These are phyloP conservation scores for Penicillium waksmanii DNA, from an alignment of 495 filamentous ascomycete genomes.

Conservation along the genomic window DNA sequence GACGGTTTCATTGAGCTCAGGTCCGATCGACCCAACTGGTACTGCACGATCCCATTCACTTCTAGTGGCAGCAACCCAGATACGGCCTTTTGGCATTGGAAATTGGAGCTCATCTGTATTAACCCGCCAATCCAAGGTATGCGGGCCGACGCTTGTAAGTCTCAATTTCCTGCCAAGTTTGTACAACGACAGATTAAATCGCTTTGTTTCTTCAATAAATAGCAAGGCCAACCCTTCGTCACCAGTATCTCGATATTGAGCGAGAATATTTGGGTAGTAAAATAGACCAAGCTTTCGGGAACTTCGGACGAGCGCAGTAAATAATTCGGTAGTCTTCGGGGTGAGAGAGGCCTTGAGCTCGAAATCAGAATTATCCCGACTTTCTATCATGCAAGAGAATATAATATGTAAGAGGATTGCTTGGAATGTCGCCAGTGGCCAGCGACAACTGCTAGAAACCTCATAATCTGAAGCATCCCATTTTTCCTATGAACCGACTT, in stretches of 20 bases:
- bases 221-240: constrained; percentile 26
- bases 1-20: neutral
- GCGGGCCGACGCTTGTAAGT: neutral
- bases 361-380: constrained; percentile 7
- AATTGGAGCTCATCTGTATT: constrained; percentile 33
- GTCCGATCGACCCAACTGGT: neutral
- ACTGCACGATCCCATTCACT: constrained; percentile 25
- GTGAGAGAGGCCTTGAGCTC: constrained; percentile 26
- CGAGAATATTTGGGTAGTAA: constrained; percentile 34
- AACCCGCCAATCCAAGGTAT: constrained; percentile 1
- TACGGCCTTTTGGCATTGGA: constrained; percentile 25
- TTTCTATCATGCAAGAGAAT: constrained; percentile 20
- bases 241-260: constrained; percentile 14
- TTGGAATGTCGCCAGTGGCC: constrained; percentile 40
- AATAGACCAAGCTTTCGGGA: constrained; percentile 36
- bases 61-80: constrained; percentile 28
- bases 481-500: constrained; percentile 20
- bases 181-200: constrained; percentile 34
- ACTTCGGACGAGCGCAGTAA: constrained; percentile 28
- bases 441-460: constrained; percentile 18
- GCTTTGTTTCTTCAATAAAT: constrained; percentile 35
- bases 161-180: constrained; percentile 19
- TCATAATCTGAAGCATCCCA: constrained; percentile 31
- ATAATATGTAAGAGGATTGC: constrained; percentile 38
- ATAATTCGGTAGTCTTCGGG: constrained; percentile 15